Evolutionary conservation across 2,329 filamentous ascomycete genomes (phyloP), one percentile per base, ranked within the genome.

Genomic region (Curvularia spicifera): DNA sequence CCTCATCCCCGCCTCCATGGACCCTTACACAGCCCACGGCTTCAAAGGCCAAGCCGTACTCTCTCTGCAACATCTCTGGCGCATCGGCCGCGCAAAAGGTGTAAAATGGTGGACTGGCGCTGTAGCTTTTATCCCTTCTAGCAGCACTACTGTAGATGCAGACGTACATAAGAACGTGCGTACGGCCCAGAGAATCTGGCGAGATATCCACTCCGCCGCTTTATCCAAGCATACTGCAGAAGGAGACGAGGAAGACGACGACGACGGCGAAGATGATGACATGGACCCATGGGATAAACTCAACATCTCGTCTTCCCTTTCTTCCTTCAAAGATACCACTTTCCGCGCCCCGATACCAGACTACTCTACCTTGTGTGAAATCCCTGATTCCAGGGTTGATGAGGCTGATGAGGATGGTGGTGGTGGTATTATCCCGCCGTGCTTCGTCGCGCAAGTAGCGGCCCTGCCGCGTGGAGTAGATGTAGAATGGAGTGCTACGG

Each of bases 21-120:
- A 78, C 2, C 75, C 91, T 1, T 68, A 82, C 49, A 63, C 56
- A 5, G 61, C 67, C 1, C 54, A 40, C 6, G 77, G 77, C 5
- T 84, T 87, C 62, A 72, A 76, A 31, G 75, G 86, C 29, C 88
- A 93, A 71, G 82, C 89, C 5, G 80, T 85, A 0, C 82, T 99
- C 4, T 86, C 93, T 1, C 81, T 98, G 12, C 95, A 99, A 76
- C 94, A 98, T 76, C 84, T 98, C 24, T 93, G 89, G 87, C 87
- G 94, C 39, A 89, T 99, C 51, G 93, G 88, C 0, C 76, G 82
- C 43, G 88, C 89, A 40, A 89, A 89, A 81, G 81, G 86, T 53
- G 87, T 96, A 3, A 82, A 86, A 55, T 89, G 87, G 81, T 96
- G 91, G 89, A 84, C 85, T 4, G 89, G 87, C 59, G 89, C 85